Conservation (phyloP, 768 basidiomycete species). For the Hemileccinum rubropunctum region DNA sequence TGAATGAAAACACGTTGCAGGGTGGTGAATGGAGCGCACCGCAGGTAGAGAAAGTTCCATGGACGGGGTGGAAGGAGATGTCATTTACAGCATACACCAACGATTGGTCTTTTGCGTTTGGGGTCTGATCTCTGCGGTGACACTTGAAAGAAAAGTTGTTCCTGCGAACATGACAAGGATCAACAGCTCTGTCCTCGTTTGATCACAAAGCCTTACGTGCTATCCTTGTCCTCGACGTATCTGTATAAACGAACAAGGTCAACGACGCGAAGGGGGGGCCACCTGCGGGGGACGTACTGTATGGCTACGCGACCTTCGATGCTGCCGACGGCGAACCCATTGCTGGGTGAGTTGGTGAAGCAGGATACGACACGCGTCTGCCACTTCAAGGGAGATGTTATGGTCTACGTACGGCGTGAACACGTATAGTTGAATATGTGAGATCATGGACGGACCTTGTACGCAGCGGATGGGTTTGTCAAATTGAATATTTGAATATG, state of each 20-base stretch:
- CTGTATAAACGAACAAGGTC: slow-evolving; percentile 34
- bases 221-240: slow-evolving; percentile 85
- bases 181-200: not conserved
- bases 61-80: slow-evolving; percentile 80
- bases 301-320: slow-evolving; percentile 93
- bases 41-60: slow-evolving; percentile 83
- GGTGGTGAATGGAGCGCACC: slow-evolving; percentile 40
- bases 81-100: slow-evolving; percentile 82
- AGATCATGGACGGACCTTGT: slow-evolving; percentile 53
- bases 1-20: slow-evolving; percentile 19
- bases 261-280: not conserved
- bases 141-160: slow-evolving; percentile 91
- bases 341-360: slow-evolving; percentile 63
- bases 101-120: slow-evolving; percentile 59
- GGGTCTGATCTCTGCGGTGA: slow-evolving; percentile 58
- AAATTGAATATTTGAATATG: slow-evolving; percentile 90
- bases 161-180: slow-evolving; percentile 28
- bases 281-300: slow-evolving; percentile 60
- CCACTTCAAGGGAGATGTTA: slow-evolving; percentile 88
- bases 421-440: not conserved
- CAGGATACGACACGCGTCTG: slow-evolving; percentile 87
- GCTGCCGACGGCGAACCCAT: slow-evolving; percentile 82
- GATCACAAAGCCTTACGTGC: slow-evolving; percentile 43
- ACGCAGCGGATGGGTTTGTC: slow-evolving; percentile 72
- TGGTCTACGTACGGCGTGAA: slow-evolving; percentile 47